Conservation (phyloP, 2,329 filamentous ascomycete species). For the Calonectria henricotiae region DNA sequence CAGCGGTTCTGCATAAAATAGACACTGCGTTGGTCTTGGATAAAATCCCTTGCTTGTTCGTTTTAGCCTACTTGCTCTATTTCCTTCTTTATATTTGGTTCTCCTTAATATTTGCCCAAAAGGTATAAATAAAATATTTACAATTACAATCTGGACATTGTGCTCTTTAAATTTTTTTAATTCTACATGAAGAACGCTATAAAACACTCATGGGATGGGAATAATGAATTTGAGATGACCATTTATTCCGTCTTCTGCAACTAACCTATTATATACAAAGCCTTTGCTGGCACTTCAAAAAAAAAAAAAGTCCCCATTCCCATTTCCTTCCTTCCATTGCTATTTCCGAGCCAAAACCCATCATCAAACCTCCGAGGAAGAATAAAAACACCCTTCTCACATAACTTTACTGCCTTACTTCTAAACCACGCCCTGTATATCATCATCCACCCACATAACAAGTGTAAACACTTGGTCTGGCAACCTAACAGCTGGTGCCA, state of each 20-base stretch:
- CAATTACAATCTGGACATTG: too few species aligned
- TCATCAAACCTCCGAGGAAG: slow-evolving; percentile 22
- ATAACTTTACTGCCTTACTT: slow-evolving; percentile 11
- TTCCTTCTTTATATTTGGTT: too few species aligned
- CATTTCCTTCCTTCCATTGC: slow-evolving; percentile 11
- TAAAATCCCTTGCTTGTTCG: too few species aligned
- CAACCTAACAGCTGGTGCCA: slow-evolving; percentile 21
- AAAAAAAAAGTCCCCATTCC: slow-evolving; percentile 11
- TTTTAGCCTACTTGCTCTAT: too few species aligned
- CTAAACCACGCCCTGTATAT: slow-evolving; percentile 9
- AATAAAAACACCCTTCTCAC: slow-evolving; percentile 17
- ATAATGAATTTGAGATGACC: not conserved
- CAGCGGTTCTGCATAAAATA: too few species aligned
- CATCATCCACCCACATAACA: slow-evolving; percentile 24
- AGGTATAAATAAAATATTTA: too few species aligned
- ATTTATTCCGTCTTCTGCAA: not conserved
- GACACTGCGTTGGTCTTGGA: too few species aligned
- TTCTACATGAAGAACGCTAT: not conserved
- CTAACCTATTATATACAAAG: slow-evolving; percentile 35
- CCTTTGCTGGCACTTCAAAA: slow-evolving; percentile 5
- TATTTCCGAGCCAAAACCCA: slow-evolving; percentile 29
- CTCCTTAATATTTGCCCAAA: too few species aligned
- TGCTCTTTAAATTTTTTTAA: not conserved
- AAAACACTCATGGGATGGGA: too few species aligned
- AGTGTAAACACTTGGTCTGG: slow-evolving; percentile 23